phyloP scores from a whole-genome alignment of 805 yeast species.

The Myxozyma geophila region DNA sequence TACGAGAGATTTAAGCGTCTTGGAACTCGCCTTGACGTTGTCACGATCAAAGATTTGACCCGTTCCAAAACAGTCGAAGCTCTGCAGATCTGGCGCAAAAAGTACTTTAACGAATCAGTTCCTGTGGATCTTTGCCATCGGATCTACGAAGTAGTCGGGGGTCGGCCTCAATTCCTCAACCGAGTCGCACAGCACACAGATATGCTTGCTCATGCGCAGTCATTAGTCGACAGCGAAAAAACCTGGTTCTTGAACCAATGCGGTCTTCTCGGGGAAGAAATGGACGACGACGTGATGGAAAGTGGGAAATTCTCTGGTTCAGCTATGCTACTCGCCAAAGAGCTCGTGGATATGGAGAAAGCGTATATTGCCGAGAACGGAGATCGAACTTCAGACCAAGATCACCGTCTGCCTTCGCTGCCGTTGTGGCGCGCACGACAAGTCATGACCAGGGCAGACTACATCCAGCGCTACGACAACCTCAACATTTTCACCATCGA shows the following conservation, averaged over 20 bases:
- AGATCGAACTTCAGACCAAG: constrained; percentile 39
- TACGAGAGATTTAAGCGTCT: constrained; percentile 73
- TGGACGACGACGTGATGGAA: constrained; percentile 86
- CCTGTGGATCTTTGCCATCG: constrained; percentile 53
- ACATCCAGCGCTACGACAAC: constrained; percentile 73
- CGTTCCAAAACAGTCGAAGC: constrained; percentile 61
- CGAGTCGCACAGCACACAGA: constrained; percentile 67
- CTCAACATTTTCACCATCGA: constrained; percentile 80
- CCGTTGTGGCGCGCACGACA: constrained; percentile 86
- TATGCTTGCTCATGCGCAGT: constrained; percentile 42
- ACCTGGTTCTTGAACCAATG: constrained; percentile 87
- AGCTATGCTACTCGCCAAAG: constrained; percentile 75
- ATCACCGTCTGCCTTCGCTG: constrained; percentile 67
- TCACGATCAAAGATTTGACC: constrained; percentile 65
- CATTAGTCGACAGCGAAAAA: constrained; percentile 73
- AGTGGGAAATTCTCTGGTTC: constrained; percentile 72
- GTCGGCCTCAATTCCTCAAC: constrained; percentile 80
- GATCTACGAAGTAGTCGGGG: constrained; percentile 75
- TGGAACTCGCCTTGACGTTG: constrained; percentile 74
- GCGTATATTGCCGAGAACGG: constrained; percentile 43
- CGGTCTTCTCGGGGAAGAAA: constrained; percentile 71
- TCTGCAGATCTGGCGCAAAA: constrained; percentile 49
- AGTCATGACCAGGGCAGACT: constrained; percentile 83
- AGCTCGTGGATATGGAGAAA: constrained; percentile 70
- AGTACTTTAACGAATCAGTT: constrained; percentile 48